Percentiles rank a stretch among this genome's conserved stretches.
Evolutionary conservation across 2,329 filamentous ascomycete genomes (phyloP).

Genomic region (Phyllosticta capitalensis): DNA sequence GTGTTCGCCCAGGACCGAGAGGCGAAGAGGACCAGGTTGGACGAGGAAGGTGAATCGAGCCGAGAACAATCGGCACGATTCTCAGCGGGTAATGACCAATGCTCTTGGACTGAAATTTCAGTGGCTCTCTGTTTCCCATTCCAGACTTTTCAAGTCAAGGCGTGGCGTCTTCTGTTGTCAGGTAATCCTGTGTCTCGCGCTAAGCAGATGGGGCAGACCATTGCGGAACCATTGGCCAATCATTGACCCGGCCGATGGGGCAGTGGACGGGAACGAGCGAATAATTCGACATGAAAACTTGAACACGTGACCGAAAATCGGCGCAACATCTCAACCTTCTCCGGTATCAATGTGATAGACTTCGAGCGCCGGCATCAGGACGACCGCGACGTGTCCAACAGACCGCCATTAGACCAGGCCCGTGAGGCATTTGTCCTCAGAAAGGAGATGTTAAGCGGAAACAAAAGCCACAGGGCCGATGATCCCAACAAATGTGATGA

Average conservation of each 20-base stretch:
- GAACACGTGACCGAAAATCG: constrained; percentile 28
- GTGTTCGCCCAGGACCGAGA: constrained; percentile 5
- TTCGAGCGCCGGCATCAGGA: constrained; percentile 20
- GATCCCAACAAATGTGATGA: constrained; percentile 34
- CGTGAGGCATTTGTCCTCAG: constrained; percentile 29
- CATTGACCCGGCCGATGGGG: neutral
- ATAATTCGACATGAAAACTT: constrained; percentile 24
- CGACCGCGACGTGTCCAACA: constrained; percentile 18
- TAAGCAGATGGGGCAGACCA: constrained; percentile 4
- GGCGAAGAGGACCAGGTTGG: constrained; percentile 4
- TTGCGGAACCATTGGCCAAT: constrained; percentile 4
- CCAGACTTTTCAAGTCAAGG: constrained; percentile 8
- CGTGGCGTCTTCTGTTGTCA: constrained; percentile 2
- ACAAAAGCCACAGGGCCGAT: constrained; percentile 35
- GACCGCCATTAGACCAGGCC: constrained; percentile 27
- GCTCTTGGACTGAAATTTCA: constrained; percentile 11
- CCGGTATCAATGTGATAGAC: constrained; percentile 23
- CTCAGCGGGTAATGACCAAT: constrained; percentile 18
- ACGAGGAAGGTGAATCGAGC: constrained; percentile 8
- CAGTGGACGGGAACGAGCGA: constrained; percentile 9
- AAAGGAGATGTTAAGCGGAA: constrained; percentile 34
- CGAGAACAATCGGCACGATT: constrained; percentile 10
- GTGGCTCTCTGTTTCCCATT: constrained; percentile 5
- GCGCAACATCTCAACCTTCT: constrained; percentile 27
- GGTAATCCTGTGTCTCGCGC: constrained; percentile 7